Evolutionary conservation across 345 rosid genomes (phyloP), one percentile per base, ranked within the genome.

Genomic region (Populus deltoides): DNA sequence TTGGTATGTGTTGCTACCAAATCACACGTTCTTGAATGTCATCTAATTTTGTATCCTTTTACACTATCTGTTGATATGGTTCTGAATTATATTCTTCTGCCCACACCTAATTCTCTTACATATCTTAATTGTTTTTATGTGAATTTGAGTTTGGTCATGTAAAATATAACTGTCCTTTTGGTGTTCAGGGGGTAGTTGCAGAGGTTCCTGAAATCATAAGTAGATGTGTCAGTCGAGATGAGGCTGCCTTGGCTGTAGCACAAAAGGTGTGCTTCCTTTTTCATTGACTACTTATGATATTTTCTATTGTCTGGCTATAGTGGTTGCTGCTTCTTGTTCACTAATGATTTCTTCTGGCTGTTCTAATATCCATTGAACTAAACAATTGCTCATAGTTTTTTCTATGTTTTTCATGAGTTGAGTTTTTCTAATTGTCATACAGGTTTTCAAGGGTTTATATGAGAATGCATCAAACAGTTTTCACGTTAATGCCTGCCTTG

Each of bases 201-300:
- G 98, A 92, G 85, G 97, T 96, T 84, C 97, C 98, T 83, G 98
- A 96, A 79, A 93, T 96, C 75, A 91, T 96, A 81, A 93, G 93
- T 27, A 87, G 99, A 82, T 93, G 99, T 84, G 83, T 91, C 35
- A 93, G 95, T 82, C 89, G 97, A 81, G 99, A 96, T 82, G 98
- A 93, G 86, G 99, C 98, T 73, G 98, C 99, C 70, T 82, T 90
- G 73, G 98, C 99, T 77, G 97, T 96, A 36, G 97, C 99, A 70
- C 99, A 93, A 82, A 96, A 90, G 97, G 95, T 90, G 16, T 57
- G 67, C 27, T 79, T n/a, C 24, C n/a, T 31, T 73, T 70, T 63
- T 4, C 53, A 27, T 35, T 13, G 35, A 45, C 47, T 35, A 45
- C 25, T 59, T 47, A 18, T 72, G 15, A 31, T 66, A 47, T 51